Percentiles rank a stretch among this genome's conserved stretches.
Evolutionary conservation across 2,329 filamentous ascomycete species (phyloP).

Genomic region (Colletotrichum sp.): DNA sequence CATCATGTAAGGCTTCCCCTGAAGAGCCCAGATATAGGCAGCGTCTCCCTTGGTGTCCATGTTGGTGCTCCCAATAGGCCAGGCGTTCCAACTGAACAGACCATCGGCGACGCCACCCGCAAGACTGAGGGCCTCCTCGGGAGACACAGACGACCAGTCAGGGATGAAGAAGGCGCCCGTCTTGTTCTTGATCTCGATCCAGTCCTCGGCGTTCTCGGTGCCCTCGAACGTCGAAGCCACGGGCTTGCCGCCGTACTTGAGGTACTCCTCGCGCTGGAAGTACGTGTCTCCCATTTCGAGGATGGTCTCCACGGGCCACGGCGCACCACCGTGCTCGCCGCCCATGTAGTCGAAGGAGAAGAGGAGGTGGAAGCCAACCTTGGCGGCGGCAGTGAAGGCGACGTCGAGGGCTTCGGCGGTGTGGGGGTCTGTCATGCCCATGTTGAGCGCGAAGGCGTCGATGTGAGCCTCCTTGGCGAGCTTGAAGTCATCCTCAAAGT

Average conservation of each 20-base stretch:
- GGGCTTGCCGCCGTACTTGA: conserved; percentile 30
- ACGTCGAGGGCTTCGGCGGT: conserved; percentile 3
- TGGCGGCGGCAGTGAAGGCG: conserved; percentile 20
- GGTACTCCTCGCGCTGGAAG: conserved; percentile 15
- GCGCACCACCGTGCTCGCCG: conserved; percentile 20
- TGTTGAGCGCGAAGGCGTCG: conserved; percentile 31
- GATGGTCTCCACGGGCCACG: conserved; percentile 17
- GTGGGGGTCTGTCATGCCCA: conserved; percentile 7
- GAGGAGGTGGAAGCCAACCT: conserved; percentile 30
- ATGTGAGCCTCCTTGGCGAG: conserved; percentile 44
- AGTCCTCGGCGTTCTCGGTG: conserved; percentile 42
- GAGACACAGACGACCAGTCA: conserved; percentile 44
- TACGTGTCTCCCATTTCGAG: conserved; percentile 11
- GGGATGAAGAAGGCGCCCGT: conserved; percentile 49
- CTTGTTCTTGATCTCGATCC: conserved; percentile 43
- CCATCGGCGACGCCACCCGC: conserved; percentile 32
- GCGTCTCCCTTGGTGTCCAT: conserved; percentile 24
- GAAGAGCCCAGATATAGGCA: conserved; percentile 18
- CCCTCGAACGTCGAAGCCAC: conserved; percentile 51
- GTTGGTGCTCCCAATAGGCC: conserved; percentile 33
- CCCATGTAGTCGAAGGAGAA: conserved; percentile 37
- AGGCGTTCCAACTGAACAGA: conserved; percentile 41
- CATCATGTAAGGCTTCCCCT: conserved; percentile 49
- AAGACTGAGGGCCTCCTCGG: conserved; percentile 21
- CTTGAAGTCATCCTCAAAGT: conserved; percentile 53